Conservation (phyloP, 306 rosid genomes). For the Quercus berberidifolia region DNA sequence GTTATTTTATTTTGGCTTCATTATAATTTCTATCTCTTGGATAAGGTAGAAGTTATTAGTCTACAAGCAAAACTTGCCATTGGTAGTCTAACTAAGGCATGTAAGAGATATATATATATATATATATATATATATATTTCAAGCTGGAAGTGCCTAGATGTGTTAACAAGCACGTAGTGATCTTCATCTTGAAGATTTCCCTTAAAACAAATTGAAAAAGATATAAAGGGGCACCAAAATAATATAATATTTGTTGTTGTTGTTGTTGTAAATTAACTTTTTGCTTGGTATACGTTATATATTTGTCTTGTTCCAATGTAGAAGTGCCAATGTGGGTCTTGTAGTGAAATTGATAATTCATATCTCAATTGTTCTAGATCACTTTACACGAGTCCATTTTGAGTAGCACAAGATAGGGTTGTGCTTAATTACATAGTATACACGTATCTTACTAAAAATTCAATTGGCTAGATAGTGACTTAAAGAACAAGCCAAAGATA, state of each 20-base stretch:
- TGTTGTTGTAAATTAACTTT: too few relatives aligned
- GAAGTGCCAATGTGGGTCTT: too few relatives aligned
- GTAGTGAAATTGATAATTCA: too few relatives aligned
- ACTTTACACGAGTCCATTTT: too few relatives aligned
- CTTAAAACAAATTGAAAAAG: background rate
- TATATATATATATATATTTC: background rate
- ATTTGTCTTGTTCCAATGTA: too few relatives aligned
- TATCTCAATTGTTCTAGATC: too few relatives aligned
- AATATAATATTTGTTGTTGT: too few relatives aligned
- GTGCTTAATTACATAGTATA: too few relatives aligned
- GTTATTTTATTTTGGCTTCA: background rate
- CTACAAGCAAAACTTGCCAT: background rate
- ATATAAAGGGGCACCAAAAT: background rate
- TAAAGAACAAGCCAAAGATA: background rate
- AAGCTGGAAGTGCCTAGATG: background rate
- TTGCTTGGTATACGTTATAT: too few relatives aligned
- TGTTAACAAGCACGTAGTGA: background rate
- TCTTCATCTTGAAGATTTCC: conserved; percentile 8
- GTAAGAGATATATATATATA: background rate
- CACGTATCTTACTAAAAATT: too few relatives aligned
- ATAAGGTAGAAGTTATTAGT: background rate
- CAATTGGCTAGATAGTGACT: background rate
- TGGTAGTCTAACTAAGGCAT: background rate
- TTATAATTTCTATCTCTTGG: background rate
- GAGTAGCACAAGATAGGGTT: too few relatives aligned